A percentile compares a stretch with the other conserved stretches of the same genome.
Evolutionary conservation across 2,329 filamentous ascomycete species (phyloP).

Genomic region (Purpureocillium takamizusanense): DNA sequence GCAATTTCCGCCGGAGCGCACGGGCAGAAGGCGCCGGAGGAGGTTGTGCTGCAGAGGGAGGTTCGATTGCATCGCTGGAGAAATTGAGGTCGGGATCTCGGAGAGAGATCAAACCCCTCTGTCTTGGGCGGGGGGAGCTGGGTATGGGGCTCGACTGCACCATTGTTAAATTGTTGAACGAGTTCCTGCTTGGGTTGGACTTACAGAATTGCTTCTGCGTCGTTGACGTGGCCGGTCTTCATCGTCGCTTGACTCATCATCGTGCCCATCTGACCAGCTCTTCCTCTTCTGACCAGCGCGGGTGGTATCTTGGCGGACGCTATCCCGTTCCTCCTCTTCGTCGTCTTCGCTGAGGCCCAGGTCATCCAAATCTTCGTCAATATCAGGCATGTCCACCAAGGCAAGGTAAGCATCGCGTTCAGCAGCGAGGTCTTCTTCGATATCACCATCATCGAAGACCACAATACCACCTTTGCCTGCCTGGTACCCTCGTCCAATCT

Average conservation of each 20-base stretch:
- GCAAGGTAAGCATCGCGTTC: constrained; percentile 79
- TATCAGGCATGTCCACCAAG: constrained; percentile 83
- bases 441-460: constrained; percentile 93
- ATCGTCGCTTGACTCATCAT: constrained; percentile 63
- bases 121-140: constrained; percentile 52
- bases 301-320: constrained; percentile 23
- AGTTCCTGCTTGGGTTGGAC: constrained; percentile 13
- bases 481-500: constrained; percentile 62
- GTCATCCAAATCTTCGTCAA: constrained; percentile 64
- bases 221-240: constrained; percentile 70
- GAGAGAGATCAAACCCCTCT: constrained; percentile 50
- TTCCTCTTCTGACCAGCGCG: constrained; percentile 64
- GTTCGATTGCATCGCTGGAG: constrained; percentile 40
- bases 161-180: neutral
- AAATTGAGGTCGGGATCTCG: constrained; percentile 35
- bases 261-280: constrained; percentile 63
- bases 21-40: constrained; percentile 60
- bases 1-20: constrained; percentile 60
- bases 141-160: constrained; percentile 56
- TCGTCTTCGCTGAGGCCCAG: constrained; percentile 50
- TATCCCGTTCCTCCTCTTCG: constrained; percentile 44
- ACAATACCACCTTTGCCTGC: constrained; percentile 80
- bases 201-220: constrained; percentile 79
- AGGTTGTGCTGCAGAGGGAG: constrained; percentile 49
- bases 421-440: constrained; percentile 66